Evolutionary conservation across 139 green algal species (phyloP).

Genomic region (Chlorella sp.): DNA sequence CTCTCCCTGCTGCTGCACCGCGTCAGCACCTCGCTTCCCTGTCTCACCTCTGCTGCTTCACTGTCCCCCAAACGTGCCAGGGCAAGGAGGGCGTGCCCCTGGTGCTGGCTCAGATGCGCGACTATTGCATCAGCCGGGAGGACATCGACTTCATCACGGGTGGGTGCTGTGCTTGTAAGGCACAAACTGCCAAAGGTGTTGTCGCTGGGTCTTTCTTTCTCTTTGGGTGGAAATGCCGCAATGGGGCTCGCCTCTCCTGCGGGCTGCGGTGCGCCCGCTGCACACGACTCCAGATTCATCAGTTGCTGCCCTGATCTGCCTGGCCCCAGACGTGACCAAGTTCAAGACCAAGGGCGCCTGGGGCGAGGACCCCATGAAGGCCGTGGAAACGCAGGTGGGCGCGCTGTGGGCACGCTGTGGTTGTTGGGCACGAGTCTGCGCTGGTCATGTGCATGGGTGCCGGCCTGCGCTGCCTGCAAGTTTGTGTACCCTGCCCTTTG

Average conservation of each 20-base stretch:
- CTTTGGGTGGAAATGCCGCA: no score
- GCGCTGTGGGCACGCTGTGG: not conserved
- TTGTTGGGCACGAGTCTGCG: not conserved
- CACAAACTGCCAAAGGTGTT: not conserved
- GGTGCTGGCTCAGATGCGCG: constrained; percentile 52
- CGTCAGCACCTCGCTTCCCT: no score
- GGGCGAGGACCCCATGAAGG: constrained; percentile 79
- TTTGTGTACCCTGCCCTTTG: not conserved
- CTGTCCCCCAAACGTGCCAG: no score
- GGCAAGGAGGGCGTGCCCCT: constrained; percentile 73
- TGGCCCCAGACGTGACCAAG: constrained; percentile 79
- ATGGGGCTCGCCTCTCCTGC: no score
- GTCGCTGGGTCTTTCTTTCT: not conserved
- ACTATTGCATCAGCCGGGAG: constrained; percentile 69
- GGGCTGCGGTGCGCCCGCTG: no score
- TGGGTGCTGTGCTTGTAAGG: not conserved
- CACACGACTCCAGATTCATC: no score
- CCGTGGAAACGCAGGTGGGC: constrained; percentile 64
- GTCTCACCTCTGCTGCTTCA: not conserved
- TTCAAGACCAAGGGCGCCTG: constrained; percentile 83
- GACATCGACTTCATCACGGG: constrained; percentile 60
- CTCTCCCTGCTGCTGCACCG: no score
- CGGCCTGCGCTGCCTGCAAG: not conserved
- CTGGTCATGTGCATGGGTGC: no score
- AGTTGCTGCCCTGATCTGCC: no score